Evolutionary conservation across 1,139 yeast species (phyloP), one percentile per base, ranked within the genome.

Genomic region (Candida smagusa): DNA sequence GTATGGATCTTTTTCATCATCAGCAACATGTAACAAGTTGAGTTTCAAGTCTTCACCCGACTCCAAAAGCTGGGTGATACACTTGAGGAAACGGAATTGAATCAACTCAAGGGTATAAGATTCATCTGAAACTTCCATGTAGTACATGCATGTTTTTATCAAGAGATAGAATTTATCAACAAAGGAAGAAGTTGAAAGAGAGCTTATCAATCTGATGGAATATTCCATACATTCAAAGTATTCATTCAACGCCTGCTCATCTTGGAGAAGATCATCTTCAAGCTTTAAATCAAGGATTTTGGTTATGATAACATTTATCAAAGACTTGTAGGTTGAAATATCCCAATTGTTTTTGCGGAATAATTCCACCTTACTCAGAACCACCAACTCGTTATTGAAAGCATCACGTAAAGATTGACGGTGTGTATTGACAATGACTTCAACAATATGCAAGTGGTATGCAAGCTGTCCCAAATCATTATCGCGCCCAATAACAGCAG

Each of bases 381-480:
- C 77, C 6, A 79, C 79, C 33, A 79, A 55, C 44, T 82, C 88
- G 24, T 72, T 64, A 31, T 67, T 71, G 47, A 82, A 72, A 3
- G 72, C 58, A 8, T 74, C 76, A 28, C 69, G 53, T 13, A 80
- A 50, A 1, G 52, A 48, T 28, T 69, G 66, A 9, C 58, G 55
- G 45, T 78, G 72, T 2, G 76, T 61, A 7, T 58, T 57, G 12
- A 85, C 54, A 1, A 84, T 71, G 33, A 73, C 71, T n/a, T 67
- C 57, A 9, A 87, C 50, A 0, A 76, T 64, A 12, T 66, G 64
- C 34, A 83, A 52, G 42, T 79, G 72, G 52, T 85, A 86, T 1
- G 78, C 63, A 46, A 84, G 80, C 28, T 72, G 64, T 2, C 69
- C 75, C 37, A 80, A 63, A 52, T 86, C 94, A 49, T 80, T 83